Percentiles rank a stretch among this genome's conserved stretches.
Conservation (phyloP, 495 filamentous ascomycete genomes). For the Talaromyces proteolyticus region DNA sequence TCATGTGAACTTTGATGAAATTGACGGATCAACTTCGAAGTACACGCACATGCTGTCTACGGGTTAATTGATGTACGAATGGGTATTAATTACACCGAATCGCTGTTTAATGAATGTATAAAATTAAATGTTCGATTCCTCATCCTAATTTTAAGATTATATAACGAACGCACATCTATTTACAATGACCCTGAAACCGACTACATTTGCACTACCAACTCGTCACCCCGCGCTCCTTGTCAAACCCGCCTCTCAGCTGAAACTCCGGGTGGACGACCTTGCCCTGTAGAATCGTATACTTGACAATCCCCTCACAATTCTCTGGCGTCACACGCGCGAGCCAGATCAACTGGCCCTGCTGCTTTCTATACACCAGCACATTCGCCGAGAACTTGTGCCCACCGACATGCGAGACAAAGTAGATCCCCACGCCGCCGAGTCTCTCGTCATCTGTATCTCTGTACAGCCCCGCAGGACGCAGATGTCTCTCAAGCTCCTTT, state of each 20-base stretch:
- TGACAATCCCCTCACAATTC: constrained; percentile 89
- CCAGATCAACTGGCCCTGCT: constrained; percentile 83
- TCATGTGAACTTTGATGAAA: too few relatives aligned
- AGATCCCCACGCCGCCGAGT: constrained; percentile 84
- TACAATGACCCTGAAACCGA: not conserved
- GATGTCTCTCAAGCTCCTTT: constrained; percentile 81
- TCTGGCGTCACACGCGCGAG: constrained; percentile 79
- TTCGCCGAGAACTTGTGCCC: constrained; percentile 95
- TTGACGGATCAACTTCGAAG: too few relatives aligned
- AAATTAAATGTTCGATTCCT: too few relatives aligned
- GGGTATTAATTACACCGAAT: too few relatives aligned
- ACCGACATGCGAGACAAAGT: constrained; percentile 92
- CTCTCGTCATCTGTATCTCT: constrained; percentile 83
- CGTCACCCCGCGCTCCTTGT: constrained; percentile 65
- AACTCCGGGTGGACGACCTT: constrained; percentile 85
- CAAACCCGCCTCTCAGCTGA: constrained; percentile 87
- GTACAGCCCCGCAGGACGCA: constrained; percentile 75
- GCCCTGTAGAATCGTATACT: constrained; percentile 82
- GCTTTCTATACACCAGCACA: constrained; percentile 76
- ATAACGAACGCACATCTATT: too few relatives aligned
- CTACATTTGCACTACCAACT: constrained; percentile 74
- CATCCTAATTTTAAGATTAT: too few relatives aligned
- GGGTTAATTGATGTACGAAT: too few relatives aligned
- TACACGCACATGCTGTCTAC: too few relatives aligned
- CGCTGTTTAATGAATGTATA: too few relatives aligned